Percentiles rank a stretch among this genome's conserved stretches.
These are phyloP conservation scores for Atkinsonella hypoxylon DNA, from an alignment of 2,329 filamentous ascomycete species.

Conservation along the genomic window DNA sequence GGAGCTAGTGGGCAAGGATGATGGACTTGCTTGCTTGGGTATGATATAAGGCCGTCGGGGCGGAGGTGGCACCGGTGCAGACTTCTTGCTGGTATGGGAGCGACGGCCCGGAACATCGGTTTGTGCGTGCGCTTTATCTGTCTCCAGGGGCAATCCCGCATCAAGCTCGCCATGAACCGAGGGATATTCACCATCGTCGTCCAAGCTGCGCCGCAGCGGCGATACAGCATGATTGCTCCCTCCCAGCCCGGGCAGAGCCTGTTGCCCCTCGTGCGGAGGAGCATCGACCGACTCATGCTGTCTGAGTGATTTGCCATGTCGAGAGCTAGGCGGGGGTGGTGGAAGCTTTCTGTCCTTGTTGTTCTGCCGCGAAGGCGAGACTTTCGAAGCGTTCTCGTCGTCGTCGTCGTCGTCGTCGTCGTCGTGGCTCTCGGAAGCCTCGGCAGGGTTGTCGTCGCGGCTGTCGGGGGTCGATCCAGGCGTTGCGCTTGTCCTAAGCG, in stretches of 20 bases:
- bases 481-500: neutral
- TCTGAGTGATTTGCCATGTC: constrained; percentile 65
- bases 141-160: constrained; percentile 30
- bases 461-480: neutral
- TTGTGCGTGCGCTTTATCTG: neutral
- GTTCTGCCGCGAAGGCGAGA: neutral
- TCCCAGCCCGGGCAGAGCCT: neutral
- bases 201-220: constrained; percentile 24
- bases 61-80: constrained; percentile 39
- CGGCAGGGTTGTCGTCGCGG: neutral
- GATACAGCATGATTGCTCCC: constrained; percentile 35
- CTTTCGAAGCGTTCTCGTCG: neutral
- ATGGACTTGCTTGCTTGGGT: constrained; percentile 19
- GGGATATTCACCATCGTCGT: constrained; percentile 34
- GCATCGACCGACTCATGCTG: constrained; percentile 4
- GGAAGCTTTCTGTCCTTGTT: constrained; percentile 46
- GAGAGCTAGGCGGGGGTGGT: constrained; percentile 60
- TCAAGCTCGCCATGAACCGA: constrained; percentile 39
- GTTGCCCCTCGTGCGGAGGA: neutral
- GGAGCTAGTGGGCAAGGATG: constrained; percentile 3
- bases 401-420: constrained; percentile 1
- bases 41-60: constrained; percentile 33
- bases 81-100: constrained; percentile 24
- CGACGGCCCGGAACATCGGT: neutral
- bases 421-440: constrained; percentile 3